Conservation (phyloP, 352 stramenopile species). For the Hyaloperonospora brassicae region DNA sequence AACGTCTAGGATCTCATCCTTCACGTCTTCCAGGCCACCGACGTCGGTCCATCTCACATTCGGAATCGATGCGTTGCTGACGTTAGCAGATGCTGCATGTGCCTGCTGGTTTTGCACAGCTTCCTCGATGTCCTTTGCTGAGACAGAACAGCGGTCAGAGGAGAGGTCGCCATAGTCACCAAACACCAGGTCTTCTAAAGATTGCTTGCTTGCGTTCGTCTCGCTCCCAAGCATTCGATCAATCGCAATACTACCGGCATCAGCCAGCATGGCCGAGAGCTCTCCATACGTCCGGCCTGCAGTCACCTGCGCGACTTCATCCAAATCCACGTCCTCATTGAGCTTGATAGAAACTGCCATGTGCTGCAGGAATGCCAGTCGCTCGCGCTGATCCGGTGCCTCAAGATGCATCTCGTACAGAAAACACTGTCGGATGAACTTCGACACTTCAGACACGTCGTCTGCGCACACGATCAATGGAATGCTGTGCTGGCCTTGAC, state of each 20-base stretch:
- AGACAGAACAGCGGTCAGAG: conserved; percentile 24
- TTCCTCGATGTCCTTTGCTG: conserved; percentile 36
- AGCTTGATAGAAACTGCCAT: conserved; percentile 31
- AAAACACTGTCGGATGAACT: conserved; percentile 77
- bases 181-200: conserved; percentile 25
- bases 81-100: conserved; percentile 53
- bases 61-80: conserved; percentile 75
- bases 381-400: conserved; percentile 43
- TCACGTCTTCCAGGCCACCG: conserved; percentile 97
- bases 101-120: conserved; percentile 61
- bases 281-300: conserved; percentile 71
- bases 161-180: conserved; percentile 14
- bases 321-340: conserved; percentile 41
- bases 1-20: conserved; percentile 91
- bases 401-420: conserved; percentile 70
- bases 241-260: conserved; percentile 46
- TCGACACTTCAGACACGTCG: conserved; percentile 66
- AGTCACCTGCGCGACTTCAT: conserved; percentile 54
- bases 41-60: conserved; percentile 98
- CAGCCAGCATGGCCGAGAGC: conserved; percentile 51
- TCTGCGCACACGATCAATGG: conserved; percentile 73
- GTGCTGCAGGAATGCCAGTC: conserved; percentile 50
- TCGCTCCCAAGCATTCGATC: conserved; percentile 32
- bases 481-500: conserved; percentile 39
- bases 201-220: conserved; percentile 16